Evolutionary conservation across 495 filamentous ascomycete genomes (phyloP), one percentile per base, ranked within the genome.

Genomic region (Penicillium roqueforti): DNA sequence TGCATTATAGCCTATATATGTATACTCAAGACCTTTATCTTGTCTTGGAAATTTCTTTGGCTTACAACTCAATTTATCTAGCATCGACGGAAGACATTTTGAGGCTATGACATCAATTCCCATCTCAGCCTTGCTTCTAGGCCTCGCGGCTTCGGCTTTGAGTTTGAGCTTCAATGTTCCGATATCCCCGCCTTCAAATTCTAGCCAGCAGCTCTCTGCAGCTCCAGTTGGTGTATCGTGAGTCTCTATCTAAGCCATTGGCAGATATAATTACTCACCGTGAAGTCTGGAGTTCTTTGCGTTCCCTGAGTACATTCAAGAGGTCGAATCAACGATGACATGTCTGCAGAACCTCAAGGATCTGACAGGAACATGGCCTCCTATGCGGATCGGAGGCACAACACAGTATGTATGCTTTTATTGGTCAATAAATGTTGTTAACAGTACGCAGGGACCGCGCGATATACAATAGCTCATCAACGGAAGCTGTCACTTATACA

Each of bases 321-420:
- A 81, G 48, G 78, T 83, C 9, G 74, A 68, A 1, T 68, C 75
- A 3, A 85, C 81, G 1, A 73, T 63, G 1, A 74, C 78, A 57
- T 84, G 82, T 56, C 66, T 84, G 4, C 62, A 74, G 18, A 83
- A 82, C 57, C 72, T 83, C 63, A 74, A 75, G 52, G 72, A 76
- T 14, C 47, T 83, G 34, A 79, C 75, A 0, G 81, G 80, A 1
- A 68, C 71, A 9, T 81, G 76, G 76, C 81, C 81, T 9, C 82
- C 80, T 1, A 73, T 83, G 47, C 70, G 82, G 29, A 82, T 84
- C 46, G 82, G 81, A 7, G 81, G 81, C 6, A 85, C 81, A 0
- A 85, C 81, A 14, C 77, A 82, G 68, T 71, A 28, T 25, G 68
- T 38, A 23, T 22, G 22, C 19, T 1, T 3, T 22, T 10, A 6